Percentiles rank a stretch among this genome's conserved stretches.
Evolutionary conservation across 768 basidiomycete species (phyloP).

Genomic region (Tubosaeta brunneosetosa): DNA sequence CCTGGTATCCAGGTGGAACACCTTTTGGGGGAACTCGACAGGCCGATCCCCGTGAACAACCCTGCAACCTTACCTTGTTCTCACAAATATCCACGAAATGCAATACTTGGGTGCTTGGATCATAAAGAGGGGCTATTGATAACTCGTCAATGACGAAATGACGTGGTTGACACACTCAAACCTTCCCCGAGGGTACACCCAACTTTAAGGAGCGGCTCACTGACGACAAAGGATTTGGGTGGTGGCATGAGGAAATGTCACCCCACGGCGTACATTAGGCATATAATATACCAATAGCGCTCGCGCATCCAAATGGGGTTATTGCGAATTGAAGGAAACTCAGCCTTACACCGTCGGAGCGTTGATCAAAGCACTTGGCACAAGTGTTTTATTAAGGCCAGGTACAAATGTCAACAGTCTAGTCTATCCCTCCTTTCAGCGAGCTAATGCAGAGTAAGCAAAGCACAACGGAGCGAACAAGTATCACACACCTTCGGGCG

Average conservation of each 20-base stretch:
- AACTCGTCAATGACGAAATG: not conserved
- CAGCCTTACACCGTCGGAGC: not conserved
- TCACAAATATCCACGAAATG: constrained; percentile 64
- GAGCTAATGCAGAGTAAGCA: constrained; percentile 36
- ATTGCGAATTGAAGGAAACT: constrained; percentile 8
- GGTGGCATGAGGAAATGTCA: constrained; percentile 8
- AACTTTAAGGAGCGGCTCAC: constrained; percentile 44
- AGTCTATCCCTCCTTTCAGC: constrained; percentile 31
- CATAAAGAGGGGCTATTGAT: constrained; percentile 56
- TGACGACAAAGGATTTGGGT: constrained; percentile 18
- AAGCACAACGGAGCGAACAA: constrained; percentile 6
- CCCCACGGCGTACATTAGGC: not conserved
- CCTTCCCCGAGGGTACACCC: constrained; percentile 64
- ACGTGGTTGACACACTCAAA: constrained; percentile 18
- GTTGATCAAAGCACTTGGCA: not conserved
- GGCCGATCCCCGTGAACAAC: not conserved
- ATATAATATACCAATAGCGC: constrained; percentile 8
- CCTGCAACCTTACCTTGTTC: constrained; percentile 11
- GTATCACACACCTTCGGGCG: constrained; percentile 66
- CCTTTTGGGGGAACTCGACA: constrained; percentile 9
- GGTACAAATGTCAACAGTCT: constrained; percentile 17
- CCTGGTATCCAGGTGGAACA: constrained; percentile 37
- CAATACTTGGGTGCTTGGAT: constrained; percentile 44
- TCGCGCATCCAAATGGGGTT: constrained; percentile 6
- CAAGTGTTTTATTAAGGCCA: constrained; percentile 14